Conservation (phyloP, 139 green algal genomes). For the Yamagishiella unicocca region DNA sequence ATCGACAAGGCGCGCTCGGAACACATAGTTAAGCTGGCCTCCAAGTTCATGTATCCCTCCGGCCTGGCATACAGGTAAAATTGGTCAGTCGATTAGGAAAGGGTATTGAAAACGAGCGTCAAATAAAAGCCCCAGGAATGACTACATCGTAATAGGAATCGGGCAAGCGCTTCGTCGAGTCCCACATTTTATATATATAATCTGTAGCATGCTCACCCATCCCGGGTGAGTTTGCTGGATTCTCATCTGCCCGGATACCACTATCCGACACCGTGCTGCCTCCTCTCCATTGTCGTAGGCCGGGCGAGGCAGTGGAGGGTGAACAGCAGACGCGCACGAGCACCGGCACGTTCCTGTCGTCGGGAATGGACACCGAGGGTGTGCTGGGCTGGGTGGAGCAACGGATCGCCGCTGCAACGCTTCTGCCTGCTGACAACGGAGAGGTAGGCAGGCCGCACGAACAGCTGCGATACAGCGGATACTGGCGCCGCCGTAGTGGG, state of each 20-base stretch:
- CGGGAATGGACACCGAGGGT: conserved; percentile 50
- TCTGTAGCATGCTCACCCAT: too few relatives aligned
- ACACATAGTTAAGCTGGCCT: conserved; percentile 62
- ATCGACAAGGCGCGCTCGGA: conserved; percentile 57
- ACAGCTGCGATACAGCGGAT: too few relatives aligned
- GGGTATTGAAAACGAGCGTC: too few relatives aligned
- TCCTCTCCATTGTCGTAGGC: conserved; percentile 24
- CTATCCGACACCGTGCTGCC: too few relatives aligned
- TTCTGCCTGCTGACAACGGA: conserved; percentile 62
- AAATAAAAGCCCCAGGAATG: too few relatives aligned
- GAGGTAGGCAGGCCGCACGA: conserved; percentile 59
- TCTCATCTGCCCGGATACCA: too few relatives aligned
- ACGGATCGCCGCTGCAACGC: conserved; percentile 60
- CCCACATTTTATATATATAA: too few relatives aligned
- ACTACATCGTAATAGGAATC: too few relatives aligned
- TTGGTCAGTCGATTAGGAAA: neutral
- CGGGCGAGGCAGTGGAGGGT: conserved; percentile 53
- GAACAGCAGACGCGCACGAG: conserved; percentile 67
- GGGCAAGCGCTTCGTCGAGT: too few relatives aligned
- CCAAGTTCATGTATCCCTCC: conserved; percentile 56
- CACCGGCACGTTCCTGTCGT: conserved; percentile 64
- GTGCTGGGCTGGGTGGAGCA: conserved; percentile 69
- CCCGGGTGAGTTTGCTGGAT: too few relatives aligned
- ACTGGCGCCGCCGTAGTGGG: too few relatives aligned
- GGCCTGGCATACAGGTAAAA: conserved; percentile 59